Evolutionary conservation across 2,329 filamentous ascomycete species (phyloP).

Genomic region (Thelonectria discophora): DNA sequence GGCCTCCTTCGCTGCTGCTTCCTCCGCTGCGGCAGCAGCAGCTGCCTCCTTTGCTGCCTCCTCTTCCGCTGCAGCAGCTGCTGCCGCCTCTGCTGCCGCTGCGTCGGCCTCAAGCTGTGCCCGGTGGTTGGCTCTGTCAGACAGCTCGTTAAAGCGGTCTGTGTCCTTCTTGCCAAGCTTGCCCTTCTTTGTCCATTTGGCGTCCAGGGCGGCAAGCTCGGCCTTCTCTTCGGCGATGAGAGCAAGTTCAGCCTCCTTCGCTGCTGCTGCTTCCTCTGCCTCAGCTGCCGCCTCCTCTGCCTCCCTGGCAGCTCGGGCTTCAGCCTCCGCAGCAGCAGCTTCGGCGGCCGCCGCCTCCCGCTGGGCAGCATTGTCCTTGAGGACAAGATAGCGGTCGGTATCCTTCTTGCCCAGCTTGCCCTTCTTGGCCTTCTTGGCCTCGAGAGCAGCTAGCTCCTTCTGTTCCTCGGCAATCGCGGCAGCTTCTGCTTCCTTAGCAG

Average conservation of each 20-base stretch:
- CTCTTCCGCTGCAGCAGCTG: constrained; percentile 25
- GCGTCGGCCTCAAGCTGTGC: constrained; percentile 42
- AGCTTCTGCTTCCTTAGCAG: constrained; percentile 31
- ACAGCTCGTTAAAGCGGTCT: constrained; percentile 53
- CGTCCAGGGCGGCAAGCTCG: constrained; percentile 53
- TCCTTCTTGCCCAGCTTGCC: constrained; percentile 56
- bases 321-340: constrained; percentile 26
- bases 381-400: constrained; percentile 53
- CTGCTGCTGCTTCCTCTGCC: constrained; percentile 36
- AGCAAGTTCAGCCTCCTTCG: constrained; percentile 16
- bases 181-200: constrained; percentile 61
- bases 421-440: constrained; percentile 52
- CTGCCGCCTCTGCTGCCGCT: constrained; percentile 44
- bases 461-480: constrained; percentile 46
- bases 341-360: constrained; percentile 39
- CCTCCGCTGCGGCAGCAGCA: constrained; percentile 26
- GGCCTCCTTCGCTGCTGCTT: constrained; percentile 23
- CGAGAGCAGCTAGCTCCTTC: constrained; percentile 52
- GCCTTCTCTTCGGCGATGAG: constrained; percentile 45
- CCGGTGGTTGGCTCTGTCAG: constrained; percentile 51
- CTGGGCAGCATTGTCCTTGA: constrained; percentile 48
- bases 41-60: constrained; percentile 18
- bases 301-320: constrained; percentile 40
- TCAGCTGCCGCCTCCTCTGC: constrained; percentile 34
- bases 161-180: constrained; percentile 57